Evolutionary conservation across 805 yeast species (phyloP), one percentile per base, ranked within the genome.

Genomic region (Lipomyces sp.): DNA sequence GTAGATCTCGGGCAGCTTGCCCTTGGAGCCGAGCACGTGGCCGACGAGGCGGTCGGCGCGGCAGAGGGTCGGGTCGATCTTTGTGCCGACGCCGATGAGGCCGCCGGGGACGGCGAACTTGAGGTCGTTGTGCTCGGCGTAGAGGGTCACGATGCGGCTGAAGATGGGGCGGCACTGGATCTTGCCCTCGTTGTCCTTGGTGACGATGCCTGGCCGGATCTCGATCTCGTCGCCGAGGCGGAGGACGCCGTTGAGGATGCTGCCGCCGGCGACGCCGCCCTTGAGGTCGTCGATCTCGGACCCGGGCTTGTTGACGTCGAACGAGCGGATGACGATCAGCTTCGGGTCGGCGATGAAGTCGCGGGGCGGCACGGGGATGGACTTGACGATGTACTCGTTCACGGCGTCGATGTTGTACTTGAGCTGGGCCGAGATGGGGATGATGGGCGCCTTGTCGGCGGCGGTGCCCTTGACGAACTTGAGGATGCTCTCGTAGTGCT

Each of bases 191-290:
- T 87, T 95, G 70, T 87, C 95, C 70, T 90, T 93, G 60, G 96
- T 89, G 55, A 93, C 98, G 61, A 93, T 90, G 79, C 99, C 99
- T 51, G 99, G 99, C 72, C 98, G 81, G 68, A 93, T 90, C 76
- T 93, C 99, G 66, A 93, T 91, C 76, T 93, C 98, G 69, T 93
- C 99, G 57, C 96, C 98, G 59, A 93, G 78, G 69, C 86, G 84
- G 77, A 93, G 87, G 43, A 93, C 99, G 80, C 99, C 99, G 54
- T 83, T 88, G 68, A 93, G 78, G 64, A 93, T 91, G 47, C 96
- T 88, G 63, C 99, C 99, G 77, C 99, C 99, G 40, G 99, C 99
- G 69, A 93, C 98, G 82, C 99, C 99, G 66, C 99, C 99, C 75
- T 90, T 90, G 70, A 93, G 80, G 64, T 91, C 98, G 61, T 85